Evolutionary conservation across 2,329 filamentous ascomycete genomes (phyloP).

Genomic region (Juglanconis oblonga): DNA sequence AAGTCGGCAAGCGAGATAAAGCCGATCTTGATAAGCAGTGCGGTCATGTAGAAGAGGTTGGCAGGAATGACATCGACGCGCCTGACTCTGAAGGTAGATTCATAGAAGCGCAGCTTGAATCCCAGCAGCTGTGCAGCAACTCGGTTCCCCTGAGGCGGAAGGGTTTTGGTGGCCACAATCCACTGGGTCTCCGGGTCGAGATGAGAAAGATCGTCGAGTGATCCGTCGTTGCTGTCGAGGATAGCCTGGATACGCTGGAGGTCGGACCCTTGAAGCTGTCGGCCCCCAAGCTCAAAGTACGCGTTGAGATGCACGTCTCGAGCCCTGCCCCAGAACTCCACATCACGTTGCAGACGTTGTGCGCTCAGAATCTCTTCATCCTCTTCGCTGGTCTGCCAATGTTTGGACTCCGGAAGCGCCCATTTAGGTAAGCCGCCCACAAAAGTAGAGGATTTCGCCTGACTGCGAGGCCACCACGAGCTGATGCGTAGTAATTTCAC

Average conservation of each 20-base stretch:
- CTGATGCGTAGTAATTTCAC: constrained; percentile 87
- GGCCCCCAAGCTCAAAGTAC: constrained; percentile 84
- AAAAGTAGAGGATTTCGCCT: constrained; percentile 42
- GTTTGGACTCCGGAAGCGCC: constrained; percentile 71
- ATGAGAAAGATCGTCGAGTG: constrained; percentile 40
- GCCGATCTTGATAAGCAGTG: constrained; percentile 91
- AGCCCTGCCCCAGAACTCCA: constrained; percentile 78
- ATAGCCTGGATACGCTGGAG: constrained; percentile 43
- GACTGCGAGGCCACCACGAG: constrained; percentile 90
- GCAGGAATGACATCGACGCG: constrained; percentile 74
- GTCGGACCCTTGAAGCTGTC: constrained; percentile 61
- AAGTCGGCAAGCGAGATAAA: constrained; percentile 91
- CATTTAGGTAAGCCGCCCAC: constrained; percentile 74
- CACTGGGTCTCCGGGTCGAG: constrained; percentile 64
- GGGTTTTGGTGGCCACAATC: constrained; percentile 76
- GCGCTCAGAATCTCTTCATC: constrained; percentile 59
- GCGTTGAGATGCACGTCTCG: constrained; percentile 73
- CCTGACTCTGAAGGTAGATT: constrained; percentile 68
- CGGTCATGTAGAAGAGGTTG: constrained; percentile 88
- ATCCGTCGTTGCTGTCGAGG: constrained; percentile 34
- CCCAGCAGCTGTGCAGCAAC: constrained; percentile 92
- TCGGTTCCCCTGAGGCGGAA: constrained; percentile 82
- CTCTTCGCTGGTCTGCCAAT: constrained; percentile 64
- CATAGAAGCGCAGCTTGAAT: constrained; percentile 96
- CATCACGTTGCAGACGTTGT: constrained; percentile 64